Conservation (phyloP, 345 rosid species). For the Firmiana major region DNA sequence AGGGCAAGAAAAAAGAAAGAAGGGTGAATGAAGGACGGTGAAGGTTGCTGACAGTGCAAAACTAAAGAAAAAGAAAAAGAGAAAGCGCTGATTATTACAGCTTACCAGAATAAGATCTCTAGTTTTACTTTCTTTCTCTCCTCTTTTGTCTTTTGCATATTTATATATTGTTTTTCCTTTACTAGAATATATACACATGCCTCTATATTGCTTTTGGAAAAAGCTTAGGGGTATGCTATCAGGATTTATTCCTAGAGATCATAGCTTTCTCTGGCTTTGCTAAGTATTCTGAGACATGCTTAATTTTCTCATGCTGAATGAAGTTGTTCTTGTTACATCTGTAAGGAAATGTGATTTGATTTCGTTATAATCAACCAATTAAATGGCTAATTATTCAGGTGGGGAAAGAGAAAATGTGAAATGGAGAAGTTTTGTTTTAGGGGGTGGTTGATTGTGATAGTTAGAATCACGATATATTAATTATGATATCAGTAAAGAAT, state of each 20-base stretch:
- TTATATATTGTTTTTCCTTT: neutral
- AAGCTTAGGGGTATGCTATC: neutral
- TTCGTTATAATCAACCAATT: neutral
- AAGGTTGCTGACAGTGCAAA: constrained; percentile 32
- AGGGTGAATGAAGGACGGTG: constrained; percentile 19
- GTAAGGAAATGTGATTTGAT: neutral
- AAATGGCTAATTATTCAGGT: neutral
- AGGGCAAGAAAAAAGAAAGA: constrained; percentile 15
- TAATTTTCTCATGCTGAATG: neutral
- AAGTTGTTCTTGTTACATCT: neutral
- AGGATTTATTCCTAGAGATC: constrained; percentile 11
- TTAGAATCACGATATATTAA: constrained; percentile 8
- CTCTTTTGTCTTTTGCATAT: neutral
- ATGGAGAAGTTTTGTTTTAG: constrained; percentile 17
- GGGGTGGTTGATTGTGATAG: constrained; percentile 23
- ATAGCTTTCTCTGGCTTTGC: neutral
- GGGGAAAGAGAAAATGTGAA: neutral
- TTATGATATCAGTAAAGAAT: constrained; percentile 20
- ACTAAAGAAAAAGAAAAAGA: constrained; percentile 34
- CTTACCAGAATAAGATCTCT: constrained; percentile 38
- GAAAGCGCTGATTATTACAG: constrained; percentile 34
- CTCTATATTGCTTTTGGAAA: constrained; percentile 1
- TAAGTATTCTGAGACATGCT: neutral
- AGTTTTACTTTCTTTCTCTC: constrained; percentile 14
- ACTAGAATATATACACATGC: neutral